Evolutionary conservation across 148 eudicot species (phyloP).

Genomic region (Rhododendron molle): DNA sequence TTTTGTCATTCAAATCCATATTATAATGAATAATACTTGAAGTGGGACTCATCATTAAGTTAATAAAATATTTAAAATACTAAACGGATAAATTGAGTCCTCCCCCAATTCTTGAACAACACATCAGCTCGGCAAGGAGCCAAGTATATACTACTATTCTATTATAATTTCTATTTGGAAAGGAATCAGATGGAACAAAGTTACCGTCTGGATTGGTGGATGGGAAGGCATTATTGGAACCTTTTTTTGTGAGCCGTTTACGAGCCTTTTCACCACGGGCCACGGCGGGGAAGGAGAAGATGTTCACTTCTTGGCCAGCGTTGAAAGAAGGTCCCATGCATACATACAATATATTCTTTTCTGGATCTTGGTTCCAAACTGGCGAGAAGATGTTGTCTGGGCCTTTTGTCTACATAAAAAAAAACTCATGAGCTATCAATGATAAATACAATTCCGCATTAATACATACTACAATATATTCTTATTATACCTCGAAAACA

Average conservation of each 20-base stretch:
- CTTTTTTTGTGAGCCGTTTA: background rate
- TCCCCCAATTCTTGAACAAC: background rate
- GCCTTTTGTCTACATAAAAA: background rate
- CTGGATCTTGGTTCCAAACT: background rate
- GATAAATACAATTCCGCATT: background rate
- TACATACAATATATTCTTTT: background rate
- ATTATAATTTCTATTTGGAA: background rate
- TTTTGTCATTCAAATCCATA: too few relatives aligned
- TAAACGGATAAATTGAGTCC: background rate
- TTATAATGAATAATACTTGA: background rate
- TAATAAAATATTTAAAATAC: background rate
- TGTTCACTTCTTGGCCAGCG: background rate
- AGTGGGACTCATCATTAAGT: background rate
- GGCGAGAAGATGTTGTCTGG: background rate
- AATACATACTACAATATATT: background rate
- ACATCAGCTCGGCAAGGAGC: background rate
- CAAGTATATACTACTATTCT: background rate
- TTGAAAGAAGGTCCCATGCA: background rate
- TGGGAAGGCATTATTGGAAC: background rate
- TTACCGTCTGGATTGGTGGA: background rate
- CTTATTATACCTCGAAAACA: background rate
- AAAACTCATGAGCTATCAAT: background rate
- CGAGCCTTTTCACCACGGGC: too few relatives aligned
- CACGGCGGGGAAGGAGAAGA: background rate
- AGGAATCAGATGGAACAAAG: background rate